phyloP scores from a whole-genome alignment of 345 rosid genomes.

The Aquilaria yunnanensis region DNA sequence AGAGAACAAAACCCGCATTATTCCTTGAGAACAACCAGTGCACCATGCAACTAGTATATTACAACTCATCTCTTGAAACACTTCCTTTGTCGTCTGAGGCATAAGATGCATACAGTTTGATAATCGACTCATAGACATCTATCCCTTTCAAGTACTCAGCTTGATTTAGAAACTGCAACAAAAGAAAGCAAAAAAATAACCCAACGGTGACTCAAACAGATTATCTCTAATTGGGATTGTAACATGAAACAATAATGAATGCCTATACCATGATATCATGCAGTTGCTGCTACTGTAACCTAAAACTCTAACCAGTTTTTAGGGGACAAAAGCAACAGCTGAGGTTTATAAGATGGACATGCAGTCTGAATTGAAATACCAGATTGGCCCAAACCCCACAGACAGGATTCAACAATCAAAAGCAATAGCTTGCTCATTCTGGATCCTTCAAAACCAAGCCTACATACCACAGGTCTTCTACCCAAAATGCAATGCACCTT shows the following conservation, averaged over 20 bases:
- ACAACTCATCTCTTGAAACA: constrained; percentile 60
- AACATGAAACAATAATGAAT: too few species aligned
- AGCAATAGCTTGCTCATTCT: neutral
- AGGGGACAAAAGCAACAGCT: neutral
- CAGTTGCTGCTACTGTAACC: neutral
- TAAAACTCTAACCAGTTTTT: neutral
- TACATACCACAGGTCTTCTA: neutral
- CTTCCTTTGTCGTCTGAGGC: constrained; percentile 20
- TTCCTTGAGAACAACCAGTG: too few species aligned
- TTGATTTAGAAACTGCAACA: constrained; percentile 69
- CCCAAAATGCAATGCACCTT: neutral
- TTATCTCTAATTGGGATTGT: too few species aligned
- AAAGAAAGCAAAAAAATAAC: constrained; percentile 5
- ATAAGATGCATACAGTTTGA: constrained; percentile 57
- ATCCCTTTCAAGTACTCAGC: constrained; percentile 85
- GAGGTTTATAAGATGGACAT: neutral
- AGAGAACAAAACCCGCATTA: too few species aligned
- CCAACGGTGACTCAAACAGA: neutral
- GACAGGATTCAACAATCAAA: neutral
- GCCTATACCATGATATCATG: neutral
- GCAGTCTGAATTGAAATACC: neutral
- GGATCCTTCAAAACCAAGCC: neutral
- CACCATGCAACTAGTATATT: constrained; percentile 31
- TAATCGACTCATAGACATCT: constrained; percentile 59
- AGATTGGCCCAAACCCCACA: neutral